phyloP scores from a whole-genome alignment of 805 yeast species.

The Barnettozyma populi region DNA sequence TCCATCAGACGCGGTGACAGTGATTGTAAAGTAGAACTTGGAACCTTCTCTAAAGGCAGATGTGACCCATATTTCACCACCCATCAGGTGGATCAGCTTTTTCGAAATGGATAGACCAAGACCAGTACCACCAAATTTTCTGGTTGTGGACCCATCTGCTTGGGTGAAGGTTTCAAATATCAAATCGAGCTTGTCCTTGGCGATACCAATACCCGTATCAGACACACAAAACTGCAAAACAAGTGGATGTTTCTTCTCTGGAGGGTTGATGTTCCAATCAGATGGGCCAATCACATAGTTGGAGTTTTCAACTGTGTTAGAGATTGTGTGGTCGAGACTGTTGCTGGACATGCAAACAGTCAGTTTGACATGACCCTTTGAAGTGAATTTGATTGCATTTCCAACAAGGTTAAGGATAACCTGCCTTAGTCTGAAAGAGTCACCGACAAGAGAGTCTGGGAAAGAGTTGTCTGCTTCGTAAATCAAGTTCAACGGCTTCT shows the following conservation, averaged over 20 bases:
- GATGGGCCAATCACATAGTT: constrained; percentile 24
- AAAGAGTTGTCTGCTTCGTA: constrained; percentile 82
- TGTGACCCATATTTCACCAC: constrained; percentile 90
- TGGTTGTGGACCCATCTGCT: constrained; percentile 90
- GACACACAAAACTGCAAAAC: constrained; percentile 77
- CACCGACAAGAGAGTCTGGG: constrained; percentile 85
- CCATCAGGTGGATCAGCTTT: constrained; percentile 84
- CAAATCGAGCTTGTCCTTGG: constrained; percentile 74
- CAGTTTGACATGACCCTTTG: constrained; percentile 73
- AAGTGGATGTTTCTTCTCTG: constrained; percentile 29
- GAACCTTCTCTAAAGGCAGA: constrained; percentile 79
- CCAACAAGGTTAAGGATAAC: constrained; percentile 84
- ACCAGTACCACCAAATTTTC: constrained; percentile 93
- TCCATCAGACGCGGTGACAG: constrained; percentile 64
- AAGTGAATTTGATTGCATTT: constrained; percentile 85
- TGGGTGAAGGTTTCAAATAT: constrained; percentile 89
- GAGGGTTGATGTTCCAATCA: constrained; percentile 17
- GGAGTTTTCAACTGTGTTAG: constrained; percentile 25
- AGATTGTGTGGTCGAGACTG: constrained; percentile 21
- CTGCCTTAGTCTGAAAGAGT: constrained; percentile 81
- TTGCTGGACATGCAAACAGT: constrained; percentile 54
- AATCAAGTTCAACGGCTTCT: constrained; percentile 71
- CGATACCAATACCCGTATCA: constrained; percentile 89
- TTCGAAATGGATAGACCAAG: constrained; percentile 83
- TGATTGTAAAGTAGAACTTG: constrained; percentile 73